Percentiles rank a stretch among this genome's conserved stretches.
phyloP scores from a whole-genome alignment of 2,329 filamentous ascomycete species.

The Colletotrichum filicis region DNA sequence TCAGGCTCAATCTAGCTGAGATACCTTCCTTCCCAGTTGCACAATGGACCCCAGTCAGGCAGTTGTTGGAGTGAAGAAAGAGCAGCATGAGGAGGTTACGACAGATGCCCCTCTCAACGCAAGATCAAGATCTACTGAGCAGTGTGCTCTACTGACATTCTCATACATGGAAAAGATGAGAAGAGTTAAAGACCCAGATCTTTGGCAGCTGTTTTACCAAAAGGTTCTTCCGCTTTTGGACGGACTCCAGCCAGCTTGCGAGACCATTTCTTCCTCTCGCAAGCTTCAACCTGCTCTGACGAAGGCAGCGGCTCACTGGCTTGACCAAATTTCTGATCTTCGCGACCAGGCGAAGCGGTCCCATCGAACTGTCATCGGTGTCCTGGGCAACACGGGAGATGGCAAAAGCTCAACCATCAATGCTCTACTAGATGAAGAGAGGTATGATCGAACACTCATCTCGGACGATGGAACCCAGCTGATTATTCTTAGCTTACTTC shows the following conservation, averaged over 20 bases:
- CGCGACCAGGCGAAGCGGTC: background rate
- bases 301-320: background rate
- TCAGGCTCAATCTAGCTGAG: too few species aligned
- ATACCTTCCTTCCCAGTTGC: background rate
- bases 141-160: background rate
- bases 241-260: background rate
- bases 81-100: background rate
- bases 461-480: background rate
- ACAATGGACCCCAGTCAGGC: background rate
- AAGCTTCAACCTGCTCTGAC: background rate
- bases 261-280: background rate
- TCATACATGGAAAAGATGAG: background rate
- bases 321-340: background rate
- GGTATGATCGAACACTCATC: background rate
- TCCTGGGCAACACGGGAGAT: constrained; percentile 19
- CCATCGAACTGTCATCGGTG: background rate
- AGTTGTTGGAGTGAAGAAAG: background rate
- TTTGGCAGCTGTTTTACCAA: background rate
- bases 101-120: background rate
- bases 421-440: background rate
- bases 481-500: constrained; percentile 45
- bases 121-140: background rate
- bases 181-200: background rate
- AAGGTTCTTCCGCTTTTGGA: constrained; percentile 6
- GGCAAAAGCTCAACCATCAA: constrained; percentile 20